These are phyloP conservation scores for Somion occarium DNA, from an alignment of 1,284 basidiomycete species.

Conservation along the genomic window DNA sequence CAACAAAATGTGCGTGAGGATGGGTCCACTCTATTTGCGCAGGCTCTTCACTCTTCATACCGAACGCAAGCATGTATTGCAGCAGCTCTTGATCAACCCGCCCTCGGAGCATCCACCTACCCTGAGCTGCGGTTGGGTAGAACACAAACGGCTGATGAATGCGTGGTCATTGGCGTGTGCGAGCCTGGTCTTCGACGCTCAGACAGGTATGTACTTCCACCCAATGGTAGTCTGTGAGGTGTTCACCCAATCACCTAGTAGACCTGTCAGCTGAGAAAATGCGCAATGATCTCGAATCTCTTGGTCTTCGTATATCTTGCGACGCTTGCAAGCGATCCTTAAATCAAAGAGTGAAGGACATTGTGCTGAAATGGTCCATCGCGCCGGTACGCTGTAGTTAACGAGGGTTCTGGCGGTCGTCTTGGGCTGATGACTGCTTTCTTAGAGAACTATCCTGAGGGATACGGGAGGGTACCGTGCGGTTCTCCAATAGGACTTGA, in stretches of 20 bases:
- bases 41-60: constrained; percentile 37
- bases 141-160: constrained; percentile 27
- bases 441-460: neutral
- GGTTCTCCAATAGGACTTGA: too few species aligned
- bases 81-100: constrained; percentile 29
- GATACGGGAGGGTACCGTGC: neutral
- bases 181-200: constrained; percentile 33
- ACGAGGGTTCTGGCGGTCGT: neutral
- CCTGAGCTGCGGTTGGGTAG: constrained; percentile 20
- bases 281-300: constrained; percentile 8
- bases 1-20: constrained; percentile 29
- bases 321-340: constrained; percentile 43
- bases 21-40: constrained; percentile 37
- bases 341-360: constrained; percentile 52
- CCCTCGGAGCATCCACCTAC: constrained; percentile 28
- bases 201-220: constrained; percentile 25
- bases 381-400: neutral
- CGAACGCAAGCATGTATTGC: constrained; percentile 31
- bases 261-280: constrained; percentile 1
- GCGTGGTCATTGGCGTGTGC: constrained; percentile 34
- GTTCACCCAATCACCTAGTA: neutral
- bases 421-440: neutral
- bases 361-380: constrained; percentile 61
- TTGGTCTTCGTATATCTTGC: constrained; percentile 28
- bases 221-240: too few species aligned